phyloP scores from a whole-genome alignment of 768 basidiomycete species.

The Boletus eberwhitei region DNA sequence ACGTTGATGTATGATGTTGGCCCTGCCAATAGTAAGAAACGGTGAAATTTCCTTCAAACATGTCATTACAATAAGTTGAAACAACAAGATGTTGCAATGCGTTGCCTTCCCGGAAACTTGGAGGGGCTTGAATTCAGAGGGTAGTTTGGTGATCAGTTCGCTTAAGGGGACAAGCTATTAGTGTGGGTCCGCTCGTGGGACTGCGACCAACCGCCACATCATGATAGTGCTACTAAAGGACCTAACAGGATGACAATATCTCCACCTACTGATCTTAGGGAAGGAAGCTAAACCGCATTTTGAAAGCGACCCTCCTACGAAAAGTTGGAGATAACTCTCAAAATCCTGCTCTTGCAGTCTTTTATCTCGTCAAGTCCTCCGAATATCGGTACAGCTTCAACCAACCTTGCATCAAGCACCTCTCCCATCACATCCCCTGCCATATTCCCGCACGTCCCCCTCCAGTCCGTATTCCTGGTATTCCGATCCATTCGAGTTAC shows the following conservation, averaged over 20 bases:
- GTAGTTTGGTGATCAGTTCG: neutral
- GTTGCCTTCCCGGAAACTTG: neutral
- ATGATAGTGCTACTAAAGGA: too few relatives aligned
- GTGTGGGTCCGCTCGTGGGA: too few relatives aligned
- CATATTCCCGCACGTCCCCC: neutral
- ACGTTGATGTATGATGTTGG: too few relatives aligned
- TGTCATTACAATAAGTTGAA: neutral
- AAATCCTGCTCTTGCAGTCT: neutral
- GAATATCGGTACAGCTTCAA: conserved; percentile 10
- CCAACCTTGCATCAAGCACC: neutral
- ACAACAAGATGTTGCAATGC: too few relatives aligned
- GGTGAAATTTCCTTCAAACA: neutral
- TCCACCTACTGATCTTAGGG: neutral
- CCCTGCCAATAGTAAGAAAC: neutral
- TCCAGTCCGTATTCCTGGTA: conserved; percentile 2
- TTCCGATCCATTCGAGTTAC: conserved; percentile 9
- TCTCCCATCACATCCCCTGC: neutral
- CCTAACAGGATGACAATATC: neutral
- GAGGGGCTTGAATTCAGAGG: neutral
- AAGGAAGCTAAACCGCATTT: neutral
- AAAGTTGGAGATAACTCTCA: conserved; percentile 2
- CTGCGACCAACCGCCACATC: too few relatives aligned
- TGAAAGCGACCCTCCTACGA: neutral
- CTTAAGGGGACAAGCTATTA: too few relatives aligned
- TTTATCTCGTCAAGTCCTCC: neutral